phyloP scores from a whole-genome alignment of 225 moss, liverwort and hornwort genomes.

The Polytrichum formosum region DNA sequence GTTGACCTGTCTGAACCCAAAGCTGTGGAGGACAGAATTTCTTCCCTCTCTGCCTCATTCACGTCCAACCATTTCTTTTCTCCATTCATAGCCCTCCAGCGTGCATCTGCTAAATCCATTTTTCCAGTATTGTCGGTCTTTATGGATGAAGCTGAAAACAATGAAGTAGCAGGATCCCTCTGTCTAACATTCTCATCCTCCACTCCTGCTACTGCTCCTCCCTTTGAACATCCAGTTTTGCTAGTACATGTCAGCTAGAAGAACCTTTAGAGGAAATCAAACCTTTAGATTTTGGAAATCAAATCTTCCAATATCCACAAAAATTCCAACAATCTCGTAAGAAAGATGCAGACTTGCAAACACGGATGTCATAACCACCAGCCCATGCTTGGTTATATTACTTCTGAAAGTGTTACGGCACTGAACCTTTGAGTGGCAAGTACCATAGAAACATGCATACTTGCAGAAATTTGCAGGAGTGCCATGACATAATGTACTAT shows the following conservation, averaged over 20 bases:
- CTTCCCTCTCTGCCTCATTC: constrained; percentile 18
- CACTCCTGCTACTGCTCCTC: not conserved
- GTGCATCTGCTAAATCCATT: not conserved
- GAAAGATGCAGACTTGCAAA: not conserved
- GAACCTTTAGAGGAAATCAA: not conserved
- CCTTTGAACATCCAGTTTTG: not conserved
- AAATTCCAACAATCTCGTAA: not conserved
- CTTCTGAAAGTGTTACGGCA: no score
- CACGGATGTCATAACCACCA: not conserved
- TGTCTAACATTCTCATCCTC: not conserved
- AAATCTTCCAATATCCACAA: not conserved
- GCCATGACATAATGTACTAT: no score
- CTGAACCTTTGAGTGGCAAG: no score
- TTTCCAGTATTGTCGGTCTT: not conserved
- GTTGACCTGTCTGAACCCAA: constrained; percentile 24
- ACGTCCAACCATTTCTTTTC: not conserved
- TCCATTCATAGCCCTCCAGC: not conserved
- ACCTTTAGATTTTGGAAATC: no score
- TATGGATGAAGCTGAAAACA: constrained; percentile 7
- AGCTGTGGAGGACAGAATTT: constrained; percentile 33
- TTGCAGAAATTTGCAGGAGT: no score
- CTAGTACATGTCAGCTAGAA: not conserved
- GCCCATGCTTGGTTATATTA: not conserved
- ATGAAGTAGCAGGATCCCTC: constrained; percentile 2
- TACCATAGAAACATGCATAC: no score